These are phyloP conservation scores for Westerdykella ornata DNA, from an alignment of 2,329 filamentous ascomycete species.

Conservation along the genomic window DNA sequence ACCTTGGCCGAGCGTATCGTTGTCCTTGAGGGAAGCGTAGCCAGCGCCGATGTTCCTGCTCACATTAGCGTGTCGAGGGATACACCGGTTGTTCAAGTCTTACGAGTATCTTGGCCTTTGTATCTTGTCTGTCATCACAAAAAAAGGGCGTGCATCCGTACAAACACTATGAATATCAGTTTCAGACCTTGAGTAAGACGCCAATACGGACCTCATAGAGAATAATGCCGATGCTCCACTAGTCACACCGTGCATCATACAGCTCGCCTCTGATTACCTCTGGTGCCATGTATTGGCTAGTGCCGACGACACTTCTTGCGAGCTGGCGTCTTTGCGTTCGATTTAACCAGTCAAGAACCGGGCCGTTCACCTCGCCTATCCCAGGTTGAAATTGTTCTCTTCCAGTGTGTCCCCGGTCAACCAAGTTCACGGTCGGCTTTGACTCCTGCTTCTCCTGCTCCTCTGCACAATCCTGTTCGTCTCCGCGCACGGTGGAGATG, in stretches of 20 bases:
- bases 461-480: conserved; percentile 61
- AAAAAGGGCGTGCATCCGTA: conserved; percentile 90
- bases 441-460: conserved; percentile 46
- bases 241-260: conserved; percentile 93
- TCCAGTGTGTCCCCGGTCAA: conserved; percentile 24
- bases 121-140: conserved; percentile 70
- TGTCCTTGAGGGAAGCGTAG: conserved; percentile 62
- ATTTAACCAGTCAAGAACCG: conserved; percentile 40
- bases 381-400: conserved; percentile 17
- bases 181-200: background rate
- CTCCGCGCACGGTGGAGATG: conserved; percentile 55
- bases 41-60: conserved; percentile 61
- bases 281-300: conserved; percentile 97
- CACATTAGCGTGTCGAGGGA: conserved; percentile 9
- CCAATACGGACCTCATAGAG: conserved; percentile 62
- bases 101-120: conserved; percentile 78
- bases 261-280: conserved; percentile 76
- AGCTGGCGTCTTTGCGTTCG: conserved; percentile 56
- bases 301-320: conserved; percentile 83
- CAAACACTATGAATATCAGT: conserved; percentile 72
- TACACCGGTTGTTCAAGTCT: conserved; percentile 25
- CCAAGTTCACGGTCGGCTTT: conserved; percentile 39
- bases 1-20: conserved; percentile 49
- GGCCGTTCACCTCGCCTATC: conserved; percentile 20
- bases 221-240: conserved; percentile 94